Evolutionary conservation across 2,329 filamentous ascomycete genomes (phyloP), one percentile per base, ranked within the genome.

Genomic region (Aspergillus arachidicola): DNA sequence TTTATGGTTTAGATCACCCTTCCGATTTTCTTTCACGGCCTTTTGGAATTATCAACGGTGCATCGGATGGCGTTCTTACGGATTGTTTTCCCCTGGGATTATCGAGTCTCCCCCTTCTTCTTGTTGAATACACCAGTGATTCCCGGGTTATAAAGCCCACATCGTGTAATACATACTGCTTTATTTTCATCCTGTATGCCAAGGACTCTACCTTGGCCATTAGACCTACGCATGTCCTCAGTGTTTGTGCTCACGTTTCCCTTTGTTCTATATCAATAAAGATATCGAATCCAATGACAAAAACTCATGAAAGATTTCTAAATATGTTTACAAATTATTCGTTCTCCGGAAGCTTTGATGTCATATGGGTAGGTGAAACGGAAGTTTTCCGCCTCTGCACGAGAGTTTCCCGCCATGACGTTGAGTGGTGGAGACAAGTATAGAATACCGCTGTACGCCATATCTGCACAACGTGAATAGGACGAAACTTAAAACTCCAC

Each of bases 1-100:
- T 98, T 98, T 77, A 97, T 93, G 89, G 91, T 94, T 53, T 83
- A 74, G 71, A 41, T 63, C 21, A 45, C 64, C 46, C 56, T 65
- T 61, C 45, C 64, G 60, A 26, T 62, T 59, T 50, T 32, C 59
- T 59, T 62, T 56, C 64, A 56, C 58, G 48, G 57, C 58, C 64
- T 54, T 60, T 68, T 61, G 53, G 67, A 65, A 66, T 67, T 75
- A 65, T 68, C 61, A 55, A 64, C 56, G 68, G 71, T 77, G 76
- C 76, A 78, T 78, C 62, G 73, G 71, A 72, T 63, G 76, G 76
- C 75, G 76, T 78, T 75, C 66, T 67, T 63, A 58, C 46, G 64
- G 58, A 58, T 63, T 46, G 56, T 56, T 62, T 48, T 58, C 23
- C 63, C 64, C 51, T 48, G 48, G 51, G 53, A 38, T 43, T 53